These are phyloP conservation scores for Aspergillus chevalieri DNA, from an alignment of 2,329 filamentous ascomycete genomes.

Conservation along the genomic window DNA sequence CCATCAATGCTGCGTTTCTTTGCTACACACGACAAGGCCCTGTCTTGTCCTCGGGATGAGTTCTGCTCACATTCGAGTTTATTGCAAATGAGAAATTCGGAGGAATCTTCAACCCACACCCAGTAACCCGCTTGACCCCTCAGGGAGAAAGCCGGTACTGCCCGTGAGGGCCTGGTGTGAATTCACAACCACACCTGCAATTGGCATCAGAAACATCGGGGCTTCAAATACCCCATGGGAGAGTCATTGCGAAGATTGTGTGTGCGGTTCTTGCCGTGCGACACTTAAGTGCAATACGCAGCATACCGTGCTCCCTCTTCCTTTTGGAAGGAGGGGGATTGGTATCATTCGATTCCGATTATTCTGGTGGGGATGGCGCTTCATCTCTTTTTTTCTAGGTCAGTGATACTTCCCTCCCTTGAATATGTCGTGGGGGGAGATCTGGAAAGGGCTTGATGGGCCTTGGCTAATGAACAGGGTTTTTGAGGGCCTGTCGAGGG, in stretches of 20 bases:
- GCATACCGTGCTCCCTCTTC: constrained; percentile 54
- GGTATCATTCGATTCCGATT: constrained; percentile 87
- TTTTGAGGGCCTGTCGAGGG: constrained; percentile 3
- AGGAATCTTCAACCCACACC: constrained; percentile 71
- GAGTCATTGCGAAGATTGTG: constrained; percentile 92
- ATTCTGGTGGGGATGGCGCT: constrained; percentile 78
- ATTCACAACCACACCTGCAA: constrained; percentile 61
- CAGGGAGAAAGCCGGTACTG: constrained; percentile 45
- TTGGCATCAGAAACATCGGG: constrained; percentile 89
- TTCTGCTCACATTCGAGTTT: constrained; percentile 8
- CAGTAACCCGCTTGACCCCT: constrained; percentile 33
- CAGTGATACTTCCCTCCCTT: constrained; percentile 31
- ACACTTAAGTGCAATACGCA: constrained; percentile 96
- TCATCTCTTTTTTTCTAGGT: constrained; percentile 49
- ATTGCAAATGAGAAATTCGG: constrained; percentile 96
- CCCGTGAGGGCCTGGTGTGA: constrained; percentile 85
- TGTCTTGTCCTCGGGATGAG: constrained; percentile 20
- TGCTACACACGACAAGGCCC: constrained; percentile 68
- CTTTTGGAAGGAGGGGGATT: constrained; percentile 27
- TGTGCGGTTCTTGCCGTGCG: constrained; percentile 45
- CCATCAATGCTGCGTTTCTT: constrained; percentile 93
- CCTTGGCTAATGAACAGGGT: constrained; percentile 33
- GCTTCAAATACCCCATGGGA: constrained; percentile 65
- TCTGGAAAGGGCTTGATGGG: constrained; percentile 17
- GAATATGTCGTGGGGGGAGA: background rate